These are phyloP conservation scores for Cladosporium sp. DNA, from an alignment of 2,329 filamentous ascomycete genomes.

Conservation along the genomic window DNA sequence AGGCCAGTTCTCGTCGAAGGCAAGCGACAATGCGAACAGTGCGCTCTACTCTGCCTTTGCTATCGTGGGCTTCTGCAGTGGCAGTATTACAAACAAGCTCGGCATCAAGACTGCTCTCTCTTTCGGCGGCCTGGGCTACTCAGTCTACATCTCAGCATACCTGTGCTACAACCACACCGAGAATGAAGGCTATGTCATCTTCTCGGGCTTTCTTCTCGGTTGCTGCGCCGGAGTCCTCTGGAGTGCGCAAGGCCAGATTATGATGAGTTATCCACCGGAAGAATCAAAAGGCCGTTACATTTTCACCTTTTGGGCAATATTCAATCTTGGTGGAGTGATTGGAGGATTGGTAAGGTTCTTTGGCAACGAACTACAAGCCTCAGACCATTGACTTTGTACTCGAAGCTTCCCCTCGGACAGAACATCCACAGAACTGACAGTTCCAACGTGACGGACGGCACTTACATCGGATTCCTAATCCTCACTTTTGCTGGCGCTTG, in stretches of 20 bases:
- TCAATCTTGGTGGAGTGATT: conserved; percentile 88
- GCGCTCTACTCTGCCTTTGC: conserved; percentile 73
- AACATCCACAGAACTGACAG: conserved; percentile 61
- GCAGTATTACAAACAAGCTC: conserved; percentile 73
- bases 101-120: conserved; percentile 68
- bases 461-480: conserved; percentile 84
- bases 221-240: conserved; percentile 78
- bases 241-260: conserved; percentile 80
- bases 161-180: conserved; percentile 68
- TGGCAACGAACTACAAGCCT: background rate
- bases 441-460: conserved; percentile 66
- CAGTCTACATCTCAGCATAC: conserved; percentile 70
- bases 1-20: conserved; percentile 47
- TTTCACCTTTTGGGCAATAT: conserved; percentile 91
- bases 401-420: conserved; percentile 66
- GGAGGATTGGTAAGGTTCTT: conserved; percentile 62
- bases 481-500: conserved; percentile 72
- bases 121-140: conserved; percentile 75
- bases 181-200: conserved; percentile 71
- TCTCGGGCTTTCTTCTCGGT: conserved; percentile 74
- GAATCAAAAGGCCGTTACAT: conserved; percentile 83
- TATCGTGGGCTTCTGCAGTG: conserved; percentile 63
- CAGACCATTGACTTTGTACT: background rate
- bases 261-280: conserved; percentile 87
- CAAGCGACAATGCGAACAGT: conserved; percentile 61